Base-by-base conservation (phyloP, 352 stramenopile species). In the Phytophthora citrophthora region DNA sequence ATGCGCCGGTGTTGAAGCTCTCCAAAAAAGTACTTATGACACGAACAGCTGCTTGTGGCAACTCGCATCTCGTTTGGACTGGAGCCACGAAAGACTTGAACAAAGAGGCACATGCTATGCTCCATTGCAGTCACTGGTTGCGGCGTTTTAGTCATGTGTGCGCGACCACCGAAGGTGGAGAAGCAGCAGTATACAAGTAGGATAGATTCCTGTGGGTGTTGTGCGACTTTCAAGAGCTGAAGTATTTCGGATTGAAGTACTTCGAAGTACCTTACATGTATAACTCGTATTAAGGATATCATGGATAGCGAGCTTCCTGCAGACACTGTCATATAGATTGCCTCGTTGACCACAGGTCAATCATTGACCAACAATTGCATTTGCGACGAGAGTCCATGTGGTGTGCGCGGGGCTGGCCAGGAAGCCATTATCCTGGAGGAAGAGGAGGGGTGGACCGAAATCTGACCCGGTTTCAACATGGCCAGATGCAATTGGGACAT, bases 401-500 rank as follows among this genome's bases (percentile, higher is more conserved):
- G 38, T 53, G 54, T 54, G 52, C 45, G 18, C 41, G 2, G 44
- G 16, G 34, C 56, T 47, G 34, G 34, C 48, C 52, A 54, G 48
- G 48, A 50, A 74, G 66, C 66, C 66, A 71, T 53, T 44, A 64
- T 58, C 23, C 16, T 47, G 4, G 24, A 24, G 27, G 29, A 44
- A 57, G 10, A 50, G 45, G 41, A 39, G 31, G 50, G 59, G 54
- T 23, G 55, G 41, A 49, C 57, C 34, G 41, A 52, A 15, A 18
- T 18, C 4, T 13, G 34, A 32, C 43, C 62, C 41, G 50, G 46
- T 40, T 65, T 61, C 59, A 65, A 64, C 46, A 58, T 64, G 59
- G 16, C 36, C 64, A 54, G 32, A 50, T 68, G 57, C 44, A 23
- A 54, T 63, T 68, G 58, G 49, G 64, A 68, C 63, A 71, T 26